phyloP scores from a whole-genome alignment of 345 rosid species.

The Camelina neglecta region DNA sequence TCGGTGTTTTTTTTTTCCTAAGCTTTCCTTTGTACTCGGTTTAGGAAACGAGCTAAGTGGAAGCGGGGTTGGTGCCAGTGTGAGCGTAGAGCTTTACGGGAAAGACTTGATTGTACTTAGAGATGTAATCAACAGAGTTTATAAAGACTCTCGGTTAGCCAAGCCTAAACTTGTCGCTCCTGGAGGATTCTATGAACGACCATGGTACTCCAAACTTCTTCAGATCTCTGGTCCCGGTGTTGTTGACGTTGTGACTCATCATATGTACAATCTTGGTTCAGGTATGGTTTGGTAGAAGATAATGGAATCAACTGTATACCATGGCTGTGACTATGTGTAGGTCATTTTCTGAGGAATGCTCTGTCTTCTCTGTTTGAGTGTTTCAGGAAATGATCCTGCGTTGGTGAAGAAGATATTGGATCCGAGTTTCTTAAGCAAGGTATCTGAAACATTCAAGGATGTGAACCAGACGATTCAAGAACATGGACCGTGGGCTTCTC shows the following conservation, averaged over 20 bases:
- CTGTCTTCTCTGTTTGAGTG: slow-evolving; percentile 4
- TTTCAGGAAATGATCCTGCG: slow-evolving; percentile 79
- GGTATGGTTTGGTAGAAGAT: slow-evolving; percentile 48
- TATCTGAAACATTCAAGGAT: slow-evolving; percentile 61
- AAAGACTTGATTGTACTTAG: slow-evolving; percentile 73
- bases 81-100: slow-evolving; percentile 73
- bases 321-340: background rate
- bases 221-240: slow-evolving; percentile 70
- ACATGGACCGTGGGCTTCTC: slow-evolving; percentile 87
- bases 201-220: slow-evolving; percentile 81
- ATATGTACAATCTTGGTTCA: slow-evolving; percentile 93
- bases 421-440: slow-evolving; percentile 64
- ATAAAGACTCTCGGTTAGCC: slow-evolving; percentile 47
- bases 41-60: slow-evolving; percentile 94
- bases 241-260: slow-evolving; percentile 75
- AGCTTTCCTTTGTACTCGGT: slow-evolving; percentile 17
- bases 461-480: slow-evolving; percentile 58
- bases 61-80: slow-evolving; percentile 80
- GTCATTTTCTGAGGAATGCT: background rate
- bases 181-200: slow-evolving; percentile 81
- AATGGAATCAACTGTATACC: slow-evolving; percentile 4
- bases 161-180: slow-evolving; percentile 85
- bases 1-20: background rate
- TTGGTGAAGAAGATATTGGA: slow-evolving; percentile 79
- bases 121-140: slow-evolving; percentile 59